Conservation (phyloP, 352 stramenopile genomes). For the Halophytophthora polymorphica region DNA sequence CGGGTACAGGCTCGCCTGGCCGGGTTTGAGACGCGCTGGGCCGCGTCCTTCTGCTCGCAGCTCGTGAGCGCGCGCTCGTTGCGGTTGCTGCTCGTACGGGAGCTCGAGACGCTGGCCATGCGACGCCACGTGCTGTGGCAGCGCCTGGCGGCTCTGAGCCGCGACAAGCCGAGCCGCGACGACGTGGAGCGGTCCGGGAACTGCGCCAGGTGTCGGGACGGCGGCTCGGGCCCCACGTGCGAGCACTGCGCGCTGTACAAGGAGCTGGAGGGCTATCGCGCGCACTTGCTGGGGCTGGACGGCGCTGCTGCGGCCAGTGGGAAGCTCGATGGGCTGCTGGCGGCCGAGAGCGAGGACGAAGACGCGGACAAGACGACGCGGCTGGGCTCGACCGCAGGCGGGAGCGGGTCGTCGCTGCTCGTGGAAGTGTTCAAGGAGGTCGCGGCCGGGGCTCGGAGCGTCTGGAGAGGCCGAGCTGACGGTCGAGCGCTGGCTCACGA, state of each 20-base stretch:
- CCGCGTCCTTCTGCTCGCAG: constrained; percentile 35
- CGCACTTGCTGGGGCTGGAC: constrained; percentile 58
- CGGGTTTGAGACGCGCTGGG: constrained; percentile 46
- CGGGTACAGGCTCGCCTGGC: constrained; percentile 43
- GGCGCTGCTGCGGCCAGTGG: constrained; percentile 16
- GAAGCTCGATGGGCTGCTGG: constrained; percentile 10
- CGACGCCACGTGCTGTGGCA: constrained; percentile 28
- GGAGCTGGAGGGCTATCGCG: constrained; percentile 51
- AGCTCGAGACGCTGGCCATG: constrained; percentile 43
- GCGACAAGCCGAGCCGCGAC: constrained; percentile 26
- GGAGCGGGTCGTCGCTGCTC: constrained; percentile 29
- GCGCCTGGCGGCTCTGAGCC: constrained; percentile 41
- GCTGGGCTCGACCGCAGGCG: not conserved
- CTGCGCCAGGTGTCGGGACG: constrained; percentile 59
- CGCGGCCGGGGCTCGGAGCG: constrained; percentile 20
- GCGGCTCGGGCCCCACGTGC: constrained; percentile 51
- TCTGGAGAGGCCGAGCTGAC: constrained; percentile 8
- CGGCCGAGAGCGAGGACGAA: constrained; percentile 10
- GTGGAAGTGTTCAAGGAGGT: constrained; percentile 68
- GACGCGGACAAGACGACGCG: constrained; percentile 16
- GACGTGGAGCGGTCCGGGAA: constrained; percentile 68
- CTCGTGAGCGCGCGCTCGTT: constrained; percentile 47
- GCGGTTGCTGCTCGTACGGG: constrained; percentile 43
- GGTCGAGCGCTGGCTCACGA: constrained; percentile 8
- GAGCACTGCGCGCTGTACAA: constrained; percentile 66